Conservation (phyloP, 805 yeast genomes). For the Candida cerambycidarum region DNA sequence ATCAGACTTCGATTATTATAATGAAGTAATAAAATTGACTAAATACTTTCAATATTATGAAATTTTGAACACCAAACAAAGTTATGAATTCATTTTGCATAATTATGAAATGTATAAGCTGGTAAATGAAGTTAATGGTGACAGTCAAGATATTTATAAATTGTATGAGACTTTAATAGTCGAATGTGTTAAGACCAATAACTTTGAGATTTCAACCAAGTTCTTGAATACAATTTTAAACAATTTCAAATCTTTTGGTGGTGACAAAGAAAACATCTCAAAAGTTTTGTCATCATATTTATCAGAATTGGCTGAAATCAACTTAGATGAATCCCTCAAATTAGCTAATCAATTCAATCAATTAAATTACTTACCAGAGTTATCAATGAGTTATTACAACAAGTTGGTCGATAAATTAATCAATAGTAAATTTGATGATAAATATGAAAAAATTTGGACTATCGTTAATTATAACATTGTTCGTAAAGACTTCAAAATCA, state of each 20-base stretch:
- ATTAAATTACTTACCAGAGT: slow-evolving; percentile 36
- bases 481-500: slow-evolving; percentile 30
- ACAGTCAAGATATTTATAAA: slow-evolving; percentile 35
- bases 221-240: slow-evolving; percentile 52
- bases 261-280: slow-evolving; percentile 31
- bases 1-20: slow-evolving; percentile 34
- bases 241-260: slow-evolving; percentile 4
- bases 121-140: background rate
- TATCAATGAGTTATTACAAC: slow-evolving; percentile 29
- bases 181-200: slow-evolving; percentile 51
- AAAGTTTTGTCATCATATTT: slow-evolving; percentile 46
- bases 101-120: slow-evolving; percentile 19
- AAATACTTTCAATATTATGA: slow-evolving; percentile 20
- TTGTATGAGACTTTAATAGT: slow-evolving; percentile 54
- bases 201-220: slow-evolving; percentile 50
- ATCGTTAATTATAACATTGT: slow-evolving; percentile 35
- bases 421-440: slow-evolving; percentile 17
- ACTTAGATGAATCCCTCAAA: slow-evolving; percentile 21
- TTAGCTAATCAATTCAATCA: slow-evolving; percentile 28
- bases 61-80: slow-evolving; percentile 17
- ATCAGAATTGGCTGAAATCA: slow-evolving; percentile 20
- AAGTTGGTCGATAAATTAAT: slow-evolving; percentile 29
- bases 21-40: slow-evolving; percentile 33
- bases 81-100: slow-evolving; percentile 27
- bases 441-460: slow-evolving; percentile 24